Evolutionary conservation across 1,284 basidiomycete species (phyloP), one percentile per base, ranked within the genome.

Genomic region (Porodaedalea pini): DNA sequence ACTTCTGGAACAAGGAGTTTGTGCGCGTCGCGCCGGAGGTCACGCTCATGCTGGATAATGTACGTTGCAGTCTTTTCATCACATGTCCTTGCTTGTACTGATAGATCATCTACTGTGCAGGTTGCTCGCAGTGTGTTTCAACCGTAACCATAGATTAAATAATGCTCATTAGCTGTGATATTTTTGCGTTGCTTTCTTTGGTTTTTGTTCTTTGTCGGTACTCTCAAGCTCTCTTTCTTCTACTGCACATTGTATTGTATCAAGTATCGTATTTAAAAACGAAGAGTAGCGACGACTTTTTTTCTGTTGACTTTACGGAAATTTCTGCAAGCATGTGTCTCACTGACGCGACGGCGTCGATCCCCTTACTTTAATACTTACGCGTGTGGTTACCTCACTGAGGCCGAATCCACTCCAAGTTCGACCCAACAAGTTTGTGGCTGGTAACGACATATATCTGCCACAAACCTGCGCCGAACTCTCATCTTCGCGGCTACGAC

Each of bases 1-100:
- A 90, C 61, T 93, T 92, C 76, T 91, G 90, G 88, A 86, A 76
- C 76, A 89, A 88, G 68, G 85, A 88, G 58, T 92, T 91, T 68
- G 80, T 90, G 64, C 84, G 83, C 63, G 79, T 89, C 67, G 85
- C 85, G 59, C 90, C 90, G 34, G 90, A 92, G 70, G 89, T 92
- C 63, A 86, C 86, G 44, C 73, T 88, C 69, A 80, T 92, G 65
- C 81, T 92, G 66, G 86, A 90, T 73, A 86, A 83, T 74, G 89
- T 92, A 72, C 68, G 87, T 78, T 5, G 32, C 15, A 36, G 10
- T 34, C 39, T 54, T 40, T 19, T 49, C 51, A 29, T 31, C 59
- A 36, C 63, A n/a, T 52, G 41, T 21, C n/a, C 11, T 4, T 8
- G 23, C 17, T 19, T 49, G 23, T 43, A 17, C 32, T 60, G 58